Conservation (phyloP, 768 basidiomycete genomes). For the Trametes sanguinea region DNA sequence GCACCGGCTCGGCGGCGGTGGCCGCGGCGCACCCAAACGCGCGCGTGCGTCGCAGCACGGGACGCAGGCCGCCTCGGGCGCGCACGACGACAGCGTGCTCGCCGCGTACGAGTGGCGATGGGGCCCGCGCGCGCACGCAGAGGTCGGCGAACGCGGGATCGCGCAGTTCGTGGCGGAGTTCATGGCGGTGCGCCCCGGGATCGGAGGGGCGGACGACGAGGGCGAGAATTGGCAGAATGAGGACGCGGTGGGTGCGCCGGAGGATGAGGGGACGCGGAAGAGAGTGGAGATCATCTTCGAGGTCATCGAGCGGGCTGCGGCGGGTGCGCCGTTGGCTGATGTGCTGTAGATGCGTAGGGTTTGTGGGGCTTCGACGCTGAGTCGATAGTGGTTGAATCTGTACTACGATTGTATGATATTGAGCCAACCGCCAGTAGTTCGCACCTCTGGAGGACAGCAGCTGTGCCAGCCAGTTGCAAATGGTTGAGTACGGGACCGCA, state of each 20-base stretch:
- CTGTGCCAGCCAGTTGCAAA: too few species aligned
- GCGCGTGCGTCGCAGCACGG: slow-evolving; percentile 48
- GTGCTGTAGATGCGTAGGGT: neutral
- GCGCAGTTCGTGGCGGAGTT: slow-evolving; percentile 80
- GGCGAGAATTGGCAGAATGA: slow-evolving; percentile 26
- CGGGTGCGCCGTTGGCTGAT: slow-evolving; percentile 39
- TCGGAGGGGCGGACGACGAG: slow-evolving; percentile 23
- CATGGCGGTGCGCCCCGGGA: slow-evolving; percentile 52
- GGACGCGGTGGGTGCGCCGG: slow-evolving; percentile 24
- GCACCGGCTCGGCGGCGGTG: slow-evolving; percentile 44
- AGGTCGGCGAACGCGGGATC: slow-evolving; percentile 78
- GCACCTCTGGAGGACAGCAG: too few species aligned
- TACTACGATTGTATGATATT: too few species aligned
- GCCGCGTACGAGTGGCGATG: slow-evolving; percentile 75
- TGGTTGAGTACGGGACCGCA: too few species aligned
- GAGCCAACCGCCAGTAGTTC: too few species aligned
- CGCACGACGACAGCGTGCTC: slow-evolving; percentile 39
- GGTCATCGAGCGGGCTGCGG: slow-evolving; percentile 66
- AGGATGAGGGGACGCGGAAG: slow-evolving; percentile 31
- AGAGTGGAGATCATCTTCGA: slow-evolving; percentile 48
- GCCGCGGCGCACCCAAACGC: slow-evolving; percentile 50
- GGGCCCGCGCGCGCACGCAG: slow-evolving; percentile 78
- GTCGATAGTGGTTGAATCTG: too few species aligned
- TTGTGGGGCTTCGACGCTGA: too few species aligned
- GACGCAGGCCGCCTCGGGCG: slow-evolving; percentile 29